Percentiles rank a stretch among this genome's conserved stretches.
These are phyloP conservation scores for Cercospora beticola DNA, from an alignment of 2,329 filamentous ascomycete species.

Conservation along the genomic window DNA sequence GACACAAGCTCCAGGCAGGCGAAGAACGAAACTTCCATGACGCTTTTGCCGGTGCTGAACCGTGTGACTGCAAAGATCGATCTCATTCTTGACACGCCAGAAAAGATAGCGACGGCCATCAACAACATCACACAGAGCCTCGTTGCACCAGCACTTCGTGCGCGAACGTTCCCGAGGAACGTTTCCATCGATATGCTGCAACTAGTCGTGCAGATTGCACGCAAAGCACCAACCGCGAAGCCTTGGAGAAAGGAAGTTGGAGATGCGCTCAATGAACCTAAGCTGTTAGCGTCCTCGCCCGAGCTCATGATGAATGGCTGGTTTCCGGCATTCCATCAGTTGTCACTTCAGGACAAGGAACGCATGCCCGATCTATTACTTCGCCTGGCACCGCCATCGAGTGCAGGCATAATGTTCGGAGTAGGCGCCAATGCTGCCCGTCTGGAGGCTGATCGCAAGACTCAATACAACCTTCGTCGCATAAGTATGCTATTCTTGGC, in stretches of 20 bases:
- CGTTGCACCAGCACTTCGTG: conserved; percentile 76
- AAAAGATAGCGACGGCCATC: conserved; percentile 76
- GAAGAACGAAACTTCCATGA: conserved; percentile 58
- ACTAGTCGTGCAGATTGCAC: conserved; percentile 74
- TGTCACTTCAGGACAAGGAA: conserved; percentile 83
- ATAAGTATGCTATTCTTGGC: conserved; percentile 78
- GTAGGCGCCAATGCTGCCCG: conserved; percentile 91
- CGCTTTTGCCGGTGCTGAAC: conserved; percentile 77
- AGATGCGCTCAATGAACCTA: conserved; percentile 86
- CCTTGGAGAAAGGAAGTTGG: conserved; percentile 88
- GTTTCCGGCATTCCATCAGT: conserved; percentile 81
- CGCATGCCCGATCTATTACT: conserved; percentile 76
- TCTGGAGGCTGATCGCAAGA: conserved; percentile 90
- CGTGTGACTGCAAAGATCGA: conserved; percentile 76
- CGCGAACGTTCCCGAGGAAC: conserved; percentile 83
- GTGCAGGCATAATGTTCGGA: conserved; percentile 96
- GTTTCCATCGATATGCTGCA: conserved; percentile 69
- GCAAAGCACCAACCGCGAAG: conserved; percentile 77
- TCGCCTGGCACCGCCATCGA: conserved; percentile 79
- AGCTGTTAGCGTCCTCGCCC: conserved; percentile 74
- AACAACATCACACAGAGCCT: conserved; percentile 79
- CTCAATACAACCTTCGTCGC: conserved; percentile 83
- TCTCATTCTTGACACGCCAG: conserved; percentile 79
- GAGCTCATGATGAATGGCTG: conserved; percentile 69
- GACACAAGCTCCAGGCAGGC: conserved; percentile 29